Base-by-base conservation (phyloP, 2,329 filamentous ascomycete genomes). In the Periconia sp. region DNA sequence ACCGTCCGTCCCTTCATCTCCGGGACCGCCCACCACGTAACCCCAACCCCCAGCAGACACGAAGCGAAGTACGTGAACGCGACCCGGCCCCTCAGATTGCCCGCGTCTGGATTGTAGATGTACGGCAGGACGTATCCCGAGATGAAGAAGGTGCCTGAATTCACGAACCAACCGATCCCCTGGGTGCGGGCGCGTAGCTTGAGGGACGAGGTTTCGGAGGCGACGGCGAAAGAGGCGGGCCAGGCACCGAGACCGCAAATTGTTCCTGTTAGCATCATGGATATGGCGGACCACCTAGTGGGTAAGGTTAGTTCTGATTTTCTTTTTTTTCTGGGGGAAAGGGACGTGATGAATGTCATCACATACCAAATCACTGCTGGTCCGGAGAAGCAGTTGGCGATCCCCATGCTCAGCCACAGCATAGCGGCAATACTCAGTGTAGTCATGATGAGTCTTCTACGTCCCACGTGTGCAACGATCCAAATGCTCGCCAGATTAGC, bases 1-100 rank as follows among this genome's bases (percentile, higher is more conserved):
- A 76, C 69, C 1, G 67, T 78, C 18, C 79, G 66, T 3, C 78
- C 78, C 64, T 79, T 80, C 70, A 82, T 83, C 62, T 85, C 82
- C 0, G 83, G 82, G 0, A 85, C 69, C 35, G 72, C 70, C 11
- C 75, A 67, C 70, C 74, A 85, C 0, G 77, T 74, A 0, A 77
- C 44, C 1, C 69, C 51, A 2, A 74, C 64, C 17, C 72, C 69
- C 0, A 75, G 2, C 0, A 72, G 6, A 55, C 69, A 73, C n/a
- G 73, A 57, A 0, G 60, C 75, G 11, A 65, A 62, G 54, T 73
- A 78, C 6, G 77, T 68, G 51, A 78, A 79, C 0, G 73, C 77
- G 0, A 72, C 74, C 55, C 77, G 78, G 0, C 71, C 76, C 6
- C 70, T 59, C 0, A 79, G 64, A 40, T 76, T 68, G 0, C 73